Evolutionary conservation across 495 filamentous ascomycete genomes (phyloP).

Genomic region (Penicillium paxilli): DNA sequence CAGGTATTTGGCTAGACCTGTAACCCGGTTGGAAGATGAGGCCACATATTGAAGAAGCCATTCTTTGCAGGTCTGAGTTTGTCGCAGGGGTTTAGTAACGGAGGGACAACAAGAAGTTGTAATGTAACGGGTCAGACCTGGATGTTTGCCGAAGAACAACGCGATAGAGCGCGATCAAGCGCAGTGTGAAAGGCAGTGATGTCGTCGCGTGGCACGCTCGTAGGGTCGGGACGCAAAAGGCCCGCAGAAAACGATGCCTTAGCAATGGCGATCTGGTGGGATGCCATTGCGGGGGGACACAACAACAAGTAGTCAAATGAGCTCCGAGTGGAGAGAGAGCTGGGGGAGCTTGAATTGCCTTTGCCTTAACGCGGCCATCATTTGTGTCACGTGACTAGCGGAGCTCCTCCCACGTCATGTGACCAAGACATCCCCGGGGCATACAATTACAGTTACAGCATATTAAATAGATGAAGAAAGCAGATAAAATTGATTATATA

Average conservation of each 20-base stretch:
- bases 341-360: background rate
- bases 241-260: slow-evolving; percentile 77
- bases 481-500: too few species aligned
- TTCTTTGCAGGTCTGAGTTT: slow-evolving; percentile 77
- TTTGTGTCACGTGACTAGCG: background rate
- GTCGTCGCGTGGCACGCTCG: slow-evolving; percentile 66
- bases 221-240: slow-evolving; percentile 75
- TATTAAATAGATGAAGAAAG: too few species aligned
- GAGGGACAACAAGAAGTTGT: slow-evolving; percentile 26
- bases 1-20: slow-evolving; percentile 75
- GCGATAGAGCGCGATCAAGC: slow-evolving; percentile 65
- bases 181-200: slow-evolving; percentile 69
- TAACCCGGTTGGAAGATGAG: slow-evolving; percentile 64
- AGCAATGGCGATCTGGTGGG: slow-evolving; percentile 75
- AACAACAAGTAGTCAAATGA: background rate
- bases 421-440: too few species aligned
- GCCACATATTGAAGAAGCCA: slow-evolving; percentile 76
- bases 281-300: slow-evolving; percentile 54
- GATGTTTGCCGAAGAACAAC: slow-evolving; percentile 82
- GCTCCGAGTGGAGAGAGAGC: background rate
- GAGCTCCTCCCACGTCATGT: background rate
- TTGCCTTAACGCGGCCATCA: too few species aligned
- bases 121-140: slow-evolving; percentile 77
- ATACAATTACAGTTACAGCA: too few species aligned
- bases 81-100: slow-evolving; percentile 46